Percentiles rank a stretch among this genome's conserved stretches.
These are phyloP conservation scores for Lachancea dasiensis DNA, from an alignment of 805 yeast genomes.

Conservation along the genomic window DNA sequence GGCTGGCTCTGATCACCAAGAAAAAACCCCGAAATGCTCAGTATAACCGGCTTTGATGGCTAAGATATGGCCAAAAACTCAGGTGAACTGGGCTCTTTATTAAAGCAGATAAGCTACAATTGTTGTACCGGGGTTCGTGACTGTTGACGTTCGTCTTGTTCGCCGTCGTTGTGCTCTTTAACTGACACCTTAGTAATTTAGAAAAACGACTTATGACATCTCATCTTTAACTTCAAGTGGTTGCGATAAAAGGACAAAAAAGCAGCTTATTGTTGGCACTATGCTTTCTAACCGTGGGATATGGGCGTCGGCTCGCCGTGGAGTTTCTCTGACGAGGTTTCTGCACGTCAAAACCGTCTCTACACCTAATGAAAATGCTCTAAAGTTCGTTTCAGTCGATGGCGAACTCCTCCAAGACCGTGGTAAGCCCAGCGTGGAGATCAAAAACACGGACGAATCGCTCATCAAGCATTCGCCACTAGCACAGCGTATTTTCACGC, in stretches of 20 bases:
- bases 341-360: slow-evolving; percentile 40
- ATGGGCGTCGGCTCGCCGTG: slow-evolving; percentile 2
- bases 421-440: slow-evolving; percentile 31
- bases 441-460: slow-evolving; percentile 30
- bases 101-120: too few species aligned
- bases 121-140: too few species aligned
- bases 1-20: too few species aligned
- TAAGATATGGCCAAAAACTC: too few species aligned
- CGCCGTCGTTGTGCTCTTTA: too few species aligned
- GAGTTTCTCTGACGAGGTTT: slow-evolving; percentile 4
- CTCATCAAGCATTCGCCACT: slow-evolving; percentile 48
- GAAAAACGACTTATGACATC: too few species aligned
- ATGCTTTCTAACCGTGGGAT: slow-evolving; percentile 1
- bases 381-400: slow-evolving; percentile 49
- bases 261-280: not conserved
- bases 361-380: slow-evolving; percentile 73
- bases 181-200: too few species aligned
- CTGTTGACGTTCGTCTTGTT: too few species aligned
- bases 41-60: too few species aligned
- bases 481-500: slow-evolving; percentile 50
- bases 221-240: not conserved
- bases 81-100: too few species aligned
- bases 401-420: slow-evolving; percentile 31
- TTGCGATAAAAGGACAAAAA: not conserved
- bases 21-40: too few species aligned